These are phyloP conservation scores for Knoxia roxburghii DNA, from an alignment of 257 asterid species.

Conservation along the genomic window DNA sequence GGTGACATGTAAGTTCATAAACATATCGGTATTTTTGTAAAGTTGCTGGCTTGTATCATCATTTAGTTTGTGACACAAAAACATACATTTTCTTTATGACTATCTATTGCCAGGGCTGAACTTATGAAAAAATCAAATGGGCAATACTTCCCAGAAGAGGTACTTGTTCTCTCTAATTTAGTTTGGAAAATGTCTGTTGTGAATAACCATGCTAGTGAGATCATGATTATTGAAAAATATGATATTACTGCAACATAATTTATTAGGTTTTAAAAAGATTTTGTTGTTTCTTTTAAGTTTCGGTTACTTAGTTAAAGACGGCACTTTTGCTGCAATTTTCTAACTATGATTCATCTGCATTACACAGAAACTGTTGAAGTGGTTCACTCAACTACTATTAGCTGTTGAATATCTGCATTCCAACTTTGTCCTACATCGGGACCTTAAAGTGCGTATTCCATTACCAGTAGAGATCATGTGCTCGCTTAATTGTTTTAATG, in stretches of 20 bases:
- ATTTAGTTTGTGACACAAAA: no score
- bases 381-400: constrained; percentile 87
- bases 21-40: not conserved
- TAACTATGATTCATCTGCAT: constrained; percentile 14
- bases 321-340: not conserved
- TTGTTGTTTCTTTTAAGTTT: not conserved
- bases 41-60: not conserved
- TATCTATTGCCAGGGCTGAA: constrained; percentile 67
- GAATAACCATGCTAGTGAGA: not conserved
- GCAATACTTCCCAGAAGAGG: constrained; percentile 95
- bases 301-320: not conserved
- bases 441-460: constrained; percentile 58
- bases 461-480: constrained; percentile 12
- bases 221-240: not conserved
- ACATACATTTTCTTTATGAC: not conserved
- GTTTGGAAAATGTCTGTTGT: not conserved
- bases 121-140: constrained; percentile 87
- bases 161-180: constrained; percentile 24
- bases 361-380: constrained; percentile 78
- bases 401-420: constrained; percentile 98
- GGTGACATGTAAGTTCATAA: constrained; percentile 85
- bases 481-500: constrained; percentile 11
- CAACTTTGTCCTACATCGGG: constrained; percentile 88
- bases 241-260: not conserved
- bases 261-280: not conserved